Evolutionary conservation across 2,329 filamentous ascomycete genomes (phyloP).

Genomic region (Aspergillus versicolor): DNA sequence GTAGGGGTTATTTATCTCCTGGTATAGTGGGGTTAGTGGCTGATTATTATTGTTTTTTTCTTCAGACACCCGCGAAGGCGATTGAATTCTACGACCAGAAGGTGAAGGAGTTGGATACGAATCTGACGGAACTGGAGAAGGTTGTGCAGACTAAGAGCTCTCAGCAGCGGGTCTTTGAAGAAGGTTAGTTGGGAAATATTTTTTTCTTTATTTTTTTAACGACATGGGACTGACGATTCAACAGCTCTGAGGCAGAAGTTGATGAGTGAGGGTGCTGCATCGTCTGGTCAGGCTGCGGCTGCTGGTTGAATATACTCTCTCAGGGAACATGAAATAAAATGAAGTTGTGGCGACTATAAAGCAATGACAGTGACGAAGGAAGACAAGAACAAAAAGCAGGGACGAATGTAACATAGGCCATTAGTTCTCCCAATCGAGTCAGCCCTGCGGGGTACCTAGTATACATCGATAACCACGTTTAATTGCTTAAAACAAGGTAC

Average conservation of each 20-base stretch:
- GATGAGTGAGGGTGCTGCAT: slow-evolving; percentile 43
- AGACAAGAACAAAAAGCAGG: neutral
- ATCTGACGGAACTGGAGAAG: slow-evolving; percentile 66
- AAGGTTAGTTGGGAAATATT: slow-evolving; percentile 58
- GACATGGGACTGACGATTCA: slow-evolving; percentile 18
- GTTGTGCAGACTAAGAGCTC: slow-evolving; percentile 74
- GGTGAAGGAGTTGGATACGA: slow-evolving; percentile 63
- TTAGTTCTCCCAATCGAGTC: neutral
- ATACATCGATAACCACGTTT: neutral
- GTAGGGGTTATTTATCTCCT: slow-evolving; percentile 39
- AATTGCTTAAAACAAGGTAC: slow-evolving; percentile 26
- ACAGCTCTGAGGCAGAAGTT: slow-evolving; percentile 55
- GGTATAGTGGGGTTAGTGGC: neutral
- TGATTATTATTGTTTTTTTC: slow-evolving; percentile 2
- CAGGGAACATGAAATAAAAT: neutral
- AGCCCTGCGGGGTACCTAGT: neutral
- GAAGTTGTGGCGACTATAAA: neutral
- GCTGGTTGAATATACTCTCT: slow-evolving; percentile 20
- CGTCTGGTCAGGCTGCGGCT: slow-evolving; percentile 33
- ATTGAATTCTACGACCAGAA: slow-evolving; percentile 67
- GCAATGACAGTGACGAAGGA: neutral
- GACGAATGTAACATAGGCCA: slow-evolving; percentile 5
- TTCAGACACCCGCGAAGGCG: slow-evolving; percentile 57
- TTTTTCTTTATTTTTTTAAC: neutral
- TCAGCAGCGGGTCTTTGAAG: slow-evolving; percentile 83